Evolutionary conservation across 2,329 filamentous ascomycete genomes (phyloP).

Genomic region (Hymenoscyphus scutula): DNA sequence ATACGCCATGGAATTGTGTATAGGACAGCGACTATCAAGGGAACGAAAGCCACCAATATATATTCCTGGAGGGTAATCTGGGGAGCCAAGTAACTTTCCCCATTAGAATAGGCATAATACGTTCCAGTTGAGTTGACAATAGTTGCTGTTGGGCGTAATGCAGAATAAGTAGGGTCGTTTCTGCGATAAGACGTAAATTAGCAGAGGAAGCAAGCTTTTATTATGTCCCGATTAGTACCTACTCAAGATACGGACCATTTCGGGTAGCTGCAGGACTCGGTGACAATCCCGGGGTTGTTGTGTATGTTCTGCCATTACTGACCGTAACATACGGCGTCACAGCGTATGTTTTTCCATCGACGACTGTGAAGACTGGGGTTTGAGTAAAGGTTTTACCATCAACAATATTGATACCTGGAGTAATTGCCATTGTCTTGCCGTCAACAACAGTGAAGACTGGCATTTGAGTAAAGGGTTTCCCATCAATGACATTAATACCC

Average conservation of each 20-base stretch:
- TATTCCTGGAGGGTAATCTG: constrained; percentile 36
- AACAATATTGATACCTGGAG: no score
- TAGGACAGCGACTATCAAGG: constrained; percentile 41
- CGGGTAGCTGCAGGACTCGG: neutral
- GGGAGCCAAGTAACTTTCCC: constrained; percentile 9
- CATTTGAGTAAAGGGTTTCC: constrained; percentile 12
- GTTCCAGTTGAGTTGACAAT: constrained; percentile 24
- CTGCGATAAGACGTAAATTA: neutral
- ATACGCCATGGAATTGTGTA: constrained; percentile 42
- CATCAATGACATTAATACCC: constrained; percentile 11
- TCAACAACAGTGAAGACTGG: no score
- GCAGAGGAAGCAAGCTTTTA: neutral
- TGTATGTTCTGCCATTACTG: constrained; percentile 14
- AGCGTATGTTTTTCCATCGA: constrained; percentile 12
- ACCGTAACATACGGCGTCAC: constrained; percentile 16
- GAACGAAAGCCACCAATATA: constrained; percentile 44
- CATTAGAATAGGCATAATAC: constrained; percentile 18
- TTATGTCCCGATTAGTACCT: neutral
- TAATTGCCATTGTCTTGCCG: no score
- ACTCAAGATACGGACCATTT: neutral
- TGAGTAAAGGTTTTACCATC: no score
- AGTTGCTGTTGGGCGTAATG: constrained; percentile 14
- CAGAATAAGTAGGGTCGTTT: neutral
- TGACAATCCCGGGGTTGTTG: constrained; percentile 6
- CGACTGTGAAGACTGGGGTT: no score